Evolutionary conservation across 2,329 filamentous ascomycete species (phyloP).

Genomic region (Diaporthe vaccinii): DNA sequence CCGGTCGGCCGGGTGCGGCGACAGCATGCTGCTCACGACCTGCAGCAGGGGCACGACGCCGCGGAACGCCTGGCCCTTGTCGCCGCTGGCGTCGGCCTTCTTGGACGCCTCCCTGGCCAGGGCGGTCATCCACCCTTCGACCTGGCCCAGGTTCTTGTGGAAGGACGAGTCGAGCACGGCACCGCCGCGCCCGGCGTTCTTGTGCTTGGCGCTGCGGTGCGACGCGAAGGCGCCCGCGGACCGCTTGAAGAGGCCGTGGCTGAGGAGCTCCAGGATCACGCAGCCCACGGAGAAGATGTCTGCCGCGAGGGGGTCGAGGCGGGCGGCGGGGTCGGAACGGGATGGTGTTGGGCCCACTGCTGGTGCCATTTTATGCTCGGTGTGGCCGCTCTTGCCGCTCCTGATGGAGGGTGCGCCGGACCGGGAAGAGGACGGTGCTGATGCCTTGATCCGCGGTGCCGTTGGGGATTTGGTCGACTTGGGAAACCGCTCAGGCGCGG

Average conservation of each 20-base stretch:
- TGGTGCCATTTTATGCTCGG: constrained; percentile 48
- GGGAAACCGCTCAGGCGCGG: constrained; percentile 76
- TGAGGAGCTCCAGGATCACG: constrained; percentile 79
- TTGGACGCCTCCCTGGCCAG: constrained; percentile 70
- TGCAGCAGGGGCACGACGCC: constrained; percentile 67
- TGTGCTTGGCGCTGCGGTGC: constrained; percentile 76
- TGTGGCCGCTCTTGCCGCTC: constrained; percentile 51
- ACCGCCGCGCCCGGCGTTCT: constrained; percentile 68
- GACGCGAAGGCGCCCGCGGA: constrained; percentile 74
- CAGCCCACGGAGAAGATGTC: constrained; percentile 83
- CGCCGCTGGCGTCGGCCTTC: constrained; percentile 58
- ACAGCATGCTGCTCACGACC: constrained; percentile 68
- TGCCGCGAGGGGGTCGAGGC: constrained; percentile 68
- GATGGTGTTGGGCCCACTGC: constrained; percentile 38
- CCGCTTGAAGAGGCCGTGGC: constrained; percentile 75
- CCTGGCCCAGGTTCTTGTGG: constrained; percentile 77
- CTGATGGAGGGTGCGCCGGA: constrained; percentile 50
- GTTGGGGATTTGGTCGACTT: constrained; percentile 50
- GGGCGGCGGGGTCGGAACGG: constrained; percentile 52
- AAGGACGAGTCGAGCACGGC: constrained; percentile 78
- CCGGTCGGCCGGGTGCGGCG: constrained; percentile 64
- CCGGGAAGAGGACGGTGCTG: constrained; percentile 48
- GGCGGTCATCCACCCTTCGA: constrained; percentile 76
- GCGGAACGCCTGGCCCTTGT: constrained; percentile 55
- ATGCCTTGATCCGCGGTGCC: constrained; percentile 49